Base-by-base conservation (phyloP, 306 rosid species). In the Hylodesmum podocarpum region DNA sequence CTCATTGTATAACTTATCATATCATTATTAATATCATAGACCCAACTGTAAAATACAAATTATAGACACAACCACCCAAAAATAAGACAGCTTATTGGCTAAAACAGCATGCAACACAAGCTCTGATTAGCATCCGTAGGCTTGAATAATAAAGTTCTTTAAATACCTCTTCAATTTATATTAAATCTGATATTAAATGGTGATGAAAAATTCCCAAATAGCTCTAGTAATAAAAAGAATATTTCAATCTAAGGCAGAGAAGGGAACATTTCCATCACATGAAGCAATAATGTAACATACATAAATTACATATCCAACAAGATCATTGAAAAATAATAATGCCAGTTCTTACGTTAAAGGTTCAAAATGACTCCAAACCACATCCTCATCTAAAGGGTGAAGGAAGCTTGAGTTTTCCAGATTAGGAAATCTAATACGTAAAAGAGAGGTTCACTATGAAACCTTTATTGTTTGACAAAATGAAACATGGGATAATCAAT, bases 221-320 rank as follows among this genome's bases (percentile, higher is more conserved):
- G 11, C 29, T 50, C 74, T 14, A 67, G 8, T 73, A 78, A 72
- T 11, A 78, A 50, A 50, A 14, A 40, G 14, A 33, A 72, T 21
- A n/a, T 54, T 78, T 59, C 9, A 15, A 62, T 62, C 57, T 50
- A 65, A 51, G 22, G 58, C 15, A 51, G 29, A 70, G 33, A 29
- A 39, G 29, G 11, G 15, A 18, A 57, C 44, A 7, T 15, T 66
- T 70, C 33, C 54, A 44, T 37, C 75, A 27, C 63, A 66, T 40
- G 75, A 71, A 66, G 59, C 36, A 31, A 61, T 50, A 51, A 51
- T 19, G 10, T 40, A 76, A 10, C 62, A 76, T 63, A 10, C 70
- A 53, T 40, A 76, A 10, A 51, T 70, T 63, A 10, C 70, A 53
- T 41, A 39, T 65, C 57, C 65, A 53, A n/a, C 44, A 70, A 33